These are phyloP conservation scores for Lecanicillium sp. DNA, from an alignment of 2,329 filamentous ascomycete species.

Conservation along the genomic window DNA sequence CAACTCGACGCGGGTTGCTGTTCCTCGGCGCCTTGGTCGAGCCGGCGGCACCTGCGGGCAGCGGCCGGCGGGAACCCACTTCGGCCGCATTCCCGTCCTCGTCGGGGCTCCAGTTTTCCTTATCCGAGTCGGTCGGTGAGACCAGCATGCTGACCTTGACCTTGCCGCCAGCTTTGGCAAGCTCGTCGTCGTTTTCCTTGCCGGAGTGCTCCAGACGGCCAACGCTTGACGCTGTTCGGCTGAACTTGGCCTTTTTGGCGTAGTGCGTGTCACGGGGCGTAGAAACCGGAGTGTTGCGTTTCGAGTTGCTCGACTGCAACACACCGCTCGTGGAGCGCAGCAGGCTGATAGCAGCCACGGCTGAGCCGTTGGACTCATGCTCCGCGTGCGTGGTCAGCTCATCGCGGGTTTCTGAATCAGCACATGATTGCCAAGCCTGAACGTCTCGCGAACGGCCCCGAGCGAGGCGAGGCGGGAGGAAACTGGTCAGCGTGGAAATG, in stretches of 20 bases:
- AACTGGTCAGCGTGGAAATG: slow-evolving; percentile 46
- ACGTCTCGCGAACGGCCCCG: slow-evolving; percentile 80
- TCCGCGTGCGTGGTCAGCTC: slow-evolving; percentile 76
- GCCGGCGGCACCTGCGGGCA: slow-evolving; percentile 26
- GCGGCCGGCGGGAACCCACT: slow-evolving; percentile 27
- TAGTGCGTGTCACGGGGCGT: slow-evolving; percentile 18
- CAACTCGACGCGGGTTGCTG: slow-evolving; percentile 35
- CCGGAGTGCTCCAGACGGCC: slow-evolving; percentile 49
- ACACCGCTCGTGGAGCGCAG: slow-evolving; percentile 61
- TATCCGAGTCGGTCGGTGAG: slow-evolving; percentile 67
- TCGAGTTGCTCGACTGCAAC: slow-evolving; percentile 52
- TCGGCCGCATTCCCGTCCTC: slow-evolving; percentile 37
- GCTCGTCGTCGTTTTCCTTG: slow-evolving; percentile 15
- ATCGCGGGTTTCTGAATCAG: slow-evolving; percentile 71
- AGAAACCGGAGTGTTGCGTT: slow-evolving; percentile 53
- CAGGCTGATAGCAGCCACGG: slow-evolving; percentile 73
- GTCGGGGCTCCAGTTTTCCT: slow-evolving; percentile 78
- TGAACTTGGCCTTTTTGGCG: slow-evolving; percentile 57
- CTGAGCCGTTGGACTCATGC: slow-evolving; percentile 72
- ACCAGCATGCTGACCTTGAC: slow-evolving; percentile 35
- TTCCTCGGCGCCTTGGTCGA: slow-evolving; percentile 17
- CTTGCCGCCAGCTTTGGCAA: slow-evolving; percentile 22
- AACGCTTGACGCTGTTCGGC: slow-evolving; percentile 55
- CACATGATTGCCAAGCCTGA: slow-evolving; percentile 86
- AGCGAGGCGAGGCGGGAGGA: slow-evolving; percentile 49